Percentiles rank a stretch among this genome's conserved stretches.
Evolutionary conservation across 2,329 filamentous ascomycete species (phyloP).

Genomic region (Colletotrichum phormii): DNA sequence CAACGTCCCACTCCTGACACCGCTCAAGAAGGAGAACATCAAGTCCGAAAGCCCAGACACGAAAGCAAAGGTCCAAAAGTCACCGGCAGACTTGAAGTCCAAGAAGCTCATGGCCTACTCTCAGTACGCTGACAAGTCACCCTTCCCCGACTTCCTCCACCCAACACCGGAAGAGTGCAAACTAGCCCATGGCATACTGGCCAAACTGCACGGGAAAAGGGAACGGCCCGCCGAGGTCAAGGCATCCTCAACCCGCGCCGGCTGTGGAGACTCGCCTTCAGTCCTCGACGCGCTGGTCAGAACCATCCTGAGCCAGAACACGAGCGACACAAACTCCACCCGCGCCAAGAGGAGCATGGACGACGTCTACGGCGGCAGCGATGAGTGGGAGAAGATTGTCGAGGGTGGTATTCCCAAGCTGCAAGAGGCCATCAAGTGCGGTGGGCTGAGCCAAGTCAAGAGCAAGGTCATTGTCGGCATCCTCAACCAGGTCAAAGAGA

Average conservation of each 20-base stretch:
- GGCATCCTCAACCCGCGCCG: constrained; percentile 72
- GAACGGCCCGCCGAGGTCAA: constrained; percentile 70
- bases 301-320: constrained; percentile 66
- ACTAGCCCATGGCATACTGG: constrained; percentile 74
- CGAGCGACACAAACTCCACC: constrained; percentile 66
- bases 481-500: constrained; percentile 69
- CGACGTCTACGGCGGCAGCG: constrained; percentile 54
- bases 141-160: constrained; percentile 74
- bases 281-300: constrained; percentile 65
- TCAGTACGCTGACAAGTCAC: constrained; percentile 58
- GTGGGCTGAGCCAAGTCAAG: constrained; percentile 79
- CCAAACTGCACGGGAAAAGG: constrained; percentile 73
- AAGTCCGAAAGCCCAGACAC: constrained; percentile 25
- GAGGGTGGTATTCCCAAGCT: constrained; percentile 53
- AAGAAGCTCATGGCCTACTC: constrained; percentile 58
- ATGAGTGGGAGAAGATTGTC: constrained; percentile 56
- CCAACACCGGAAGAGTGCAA: constrained; percentile 77
- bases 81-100: constrained; percentile 47
- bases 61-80: constrained; percentile 9
- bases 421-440: constrained; percentile 74
- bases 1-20: constrained; percentile 14
- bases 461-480: constrained; percentile 78
- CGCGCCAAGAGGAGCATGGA: constrained; percentile 67
- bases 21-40: constrained; percentile 26
- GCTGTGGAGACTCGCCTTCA: constrained; percentile 64